Evolutionary conservation across 139 green algal genomes (phyloP).

Genomic region (Ulvella scutata): DNA sequence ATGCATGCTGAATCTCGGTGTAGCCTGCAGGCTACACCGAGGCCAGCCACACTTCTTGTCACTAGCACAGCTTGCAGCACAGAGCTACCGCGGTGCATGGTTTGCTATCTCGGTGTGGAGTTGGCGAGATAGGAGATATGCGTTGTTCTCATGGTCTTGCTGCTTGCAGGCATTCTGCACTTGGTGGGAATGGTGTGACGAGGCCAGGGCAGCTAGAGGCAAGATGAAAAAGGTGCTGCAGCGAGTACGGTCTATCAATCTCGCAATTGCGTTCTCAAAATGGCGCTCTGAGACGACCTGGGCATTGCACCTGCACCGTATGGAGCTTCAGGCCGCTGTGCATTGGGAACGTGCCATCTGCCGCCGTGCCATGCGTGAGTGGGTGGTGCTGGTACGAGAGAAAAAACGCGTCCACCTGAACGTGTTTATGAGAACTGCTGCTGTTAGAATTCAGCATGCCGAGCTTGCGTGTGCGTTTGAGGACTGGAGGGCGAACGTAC

Average conservation of each 20-base stretch:
- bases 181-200: not conserved
- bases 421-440: not conserved
- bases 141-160: too few species aligned
- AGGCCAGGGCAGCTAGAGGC: not conserved
- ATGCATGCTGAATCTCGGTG: too few species aligned
- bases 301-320: not conserved
- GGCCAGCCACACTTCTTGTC: too few species aligned
- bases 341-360: not conserved
- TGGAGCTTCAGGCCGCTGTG: not conserved
- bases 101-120: too few species aligned
- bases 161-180: not conserved
- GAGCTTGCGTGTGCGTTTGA: not conserved
- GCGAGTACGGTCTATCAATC: not conserved
- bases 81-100: too few species aligned
- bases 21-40: too few species aligned
- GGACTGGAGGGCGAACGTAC: not conserved
- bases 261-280: not conserved
- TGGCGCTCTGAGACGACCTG: not conserved
- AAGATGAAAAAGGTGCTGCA: not conserved
- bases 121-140: too few species aligned
- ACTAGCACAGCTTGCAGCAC: too few species aligned
- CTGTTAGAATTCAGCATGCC: not conserved
- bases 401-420: not conserved
- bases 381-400: not conserved
- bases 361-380: not conserved